Evolutionary conservation across 176 grass and related monocot genomes (phyloP), one percentile per base, ranked within the genome.

Genomic region (Cenchrus fungigraminus): DNA sequence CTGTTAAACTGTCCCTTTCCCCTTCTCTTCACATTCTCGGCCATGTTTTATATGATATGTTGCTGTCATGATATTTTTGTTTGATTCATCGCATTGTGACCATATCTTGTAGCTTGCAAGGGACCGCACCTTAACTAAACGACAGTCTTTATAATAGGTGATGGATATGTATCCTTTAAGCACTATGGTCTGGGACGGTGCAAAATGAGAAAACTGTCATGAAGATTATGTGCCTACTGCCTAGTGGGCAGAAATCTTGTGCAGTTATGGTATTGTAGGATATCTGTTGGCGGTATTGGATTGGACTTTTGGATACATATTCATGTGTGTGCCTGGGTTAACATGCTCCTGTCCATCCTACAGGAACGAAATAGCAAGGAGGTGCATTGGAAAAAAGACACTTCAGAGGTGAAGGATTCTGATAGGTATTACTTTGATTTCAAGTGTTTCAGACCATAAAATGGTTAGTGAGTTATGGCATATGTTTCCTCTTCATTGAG

Each of bases 341-440:
- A 89, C 51, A 31, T 80, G 44, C 54, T 52, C 45, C 6, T 60
- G 84, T 28, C 74, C 50, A 11, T 49, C 77, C 12, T 73, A 46
- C 42, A 90, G 83, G 83, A 77, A 56, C 78, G 73, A 86, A 73
- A 57, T 40, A 8, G 13, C 66, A 72, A 58, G 8, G 71, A 71
- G 9, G 37, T 49, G 1, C 65, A 72, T 61, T 28, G 40, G 40
- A 61, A 66, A 82, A 78, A 76, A 13, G 73, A 66, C 16, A 78
- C 40, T 78, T 65, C 56, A 56, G 73, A 86, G 44, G 22, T 57
- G 19, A 90, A 65, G 73, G 77, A 20, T 78, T 82, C 65, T 90
- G 88, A 86, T 51, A 86, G 83, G 88, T 65, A 90, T 43, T 57
- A 68, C 28, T 78, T 49, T 37, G 13, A 58, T 82, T 82, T 86